A percentile compares a stretch with the other conserved stretches of the same genome.
Conservation (phyloP, 495 filamentous ascomycete species). For the Echria macrotheca region DNA sequence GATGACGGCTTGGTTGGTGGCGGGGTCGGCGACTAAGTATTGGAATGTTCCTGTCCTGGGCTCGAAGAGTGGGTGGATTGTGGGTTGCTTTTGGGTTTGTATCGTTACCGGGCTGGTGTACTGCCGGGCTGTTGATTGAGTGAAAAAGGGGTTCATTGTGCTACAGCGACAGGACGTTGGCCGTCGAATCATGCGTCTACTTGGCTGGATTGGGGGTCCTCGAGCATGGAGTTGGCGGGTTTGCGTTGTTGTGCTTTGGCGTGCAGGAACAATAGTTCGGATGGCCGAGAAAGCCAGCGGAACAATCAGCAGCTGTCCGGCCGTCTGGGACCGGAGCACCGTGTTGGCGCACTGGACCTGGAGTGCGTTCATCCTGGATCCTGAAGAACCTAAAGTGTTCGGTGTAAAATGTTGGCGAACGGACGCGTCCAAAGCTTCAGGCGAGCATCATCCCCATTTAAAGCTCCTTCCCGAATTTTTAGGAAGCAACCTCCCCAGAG, state of each 20-base stretch:
- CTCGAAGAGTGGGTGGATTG: slow-evolving; percentile 25
- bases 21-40: slow-evolving; percentile 51
- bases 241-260: not conserved
- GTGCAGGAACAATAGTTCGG: not conserved
- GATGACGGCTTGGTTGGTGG: slow-evolving; percentile 42
- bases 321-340: not conserved
- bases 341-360: not conserved
- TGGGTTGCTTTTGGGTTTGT: slow-evolving; percentile 16
- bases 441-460: not conserved
- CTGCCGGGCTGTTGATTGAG: not conserved
- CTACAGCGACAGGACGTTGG: too few relatives aligned
- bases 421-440: not conserved
- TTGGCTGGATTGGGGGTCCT: too few relatives aligned
- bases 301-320: not conserved
- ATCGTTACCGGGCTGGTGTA: not conserved
- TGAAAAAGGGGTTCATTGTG: not conserved
- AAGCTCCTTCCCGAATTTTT: not conserved
- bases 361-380: not conserved
- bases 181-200: too few relatives aligned
- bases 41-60: slow-evolving; percentile 49
- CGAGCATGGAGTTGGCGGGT: not conserved
- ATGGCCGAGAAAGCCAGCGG: not conserved
- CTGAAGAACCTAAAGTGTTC: not conserved
- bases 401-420: not conserved
- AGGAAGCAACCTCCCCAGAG: not conserved